A percentile compares a stretch with the other conserved stretches of the same genome.
These are phyloP conservation scores for Thielaviopsis ethacetica DNA, from an alignment of 2,329 filamentous ascomycete species.

Conservation along the genomic window DNA sequence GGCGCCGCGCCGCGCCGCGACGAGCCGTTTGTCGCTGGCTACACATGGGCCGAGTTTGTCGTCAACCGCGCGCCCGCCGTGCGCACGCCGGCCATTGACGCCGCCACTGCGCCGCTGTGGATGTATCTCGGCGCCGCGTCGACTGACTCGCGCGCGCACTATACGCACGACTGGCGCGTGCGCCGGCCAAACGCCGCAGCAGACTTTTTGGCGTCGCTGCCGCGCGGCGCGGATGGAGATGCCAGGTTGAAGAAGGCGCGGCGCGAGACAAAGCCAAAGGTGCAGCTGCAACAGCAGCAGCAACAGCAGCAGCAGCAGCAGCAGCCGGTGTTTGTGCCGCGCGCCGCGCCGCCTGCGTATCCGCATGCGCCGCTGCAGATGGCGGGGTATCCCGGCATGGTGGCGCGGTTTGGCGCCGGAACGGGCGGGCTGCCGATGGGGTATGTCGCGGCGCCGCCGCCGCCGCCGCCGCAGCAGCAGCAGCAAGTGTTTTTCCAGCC, in stretches of 20 bases:
- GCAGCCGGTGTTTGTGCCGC: neutral
- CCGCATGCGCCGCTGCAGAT: neutral
- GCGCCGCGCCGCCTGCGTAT: neutral
- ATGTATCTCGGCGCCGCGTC: slow-evolving; percentile 74
- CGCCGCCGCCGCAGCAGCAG: neutral
- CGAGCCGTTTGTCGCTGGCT: slow-evolving; percentile 50
- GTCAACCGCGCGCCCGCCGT: slow-evolving; percentile 27
- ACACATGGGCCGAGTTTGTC: slow-evolving; percentile 68
- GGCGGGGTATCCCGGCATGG: neutral
- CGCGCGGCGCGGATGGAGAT: slow-evolving; percentile 28
- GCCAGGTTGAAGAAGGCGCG: slow-evolving; percentile 11
- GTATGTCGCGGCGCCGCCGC: too few relatives aligned
- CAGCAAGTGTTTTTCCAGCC: neutral
- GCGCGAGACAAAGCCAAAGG: neutral
- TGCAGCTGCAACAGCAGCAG: neutral
- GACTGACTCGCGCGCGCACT: slow-evolving; percentile 81
- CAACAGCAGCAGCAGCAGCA: neutral
- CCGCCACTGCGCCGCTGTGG: slow-evolving; percentile 41
- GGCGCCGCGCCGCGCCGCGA: slow-evolving; percentile 49
- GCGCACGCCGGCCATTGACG: neutral
- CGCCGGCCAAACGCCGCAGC: slow-evolving; percentile 49
- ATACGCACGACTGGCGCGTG: slow-evolving; percentile 56
- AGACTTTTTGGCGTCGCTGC: slow-evolving; percentile 57
- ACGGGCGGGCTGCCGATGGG: too few relatives aligned
- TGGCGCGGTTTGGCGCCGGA: too few relatives aligned